A percentile compares a stretch with the other conserved stretches of the same genome.
Conservation (phyloP, 2,329 filamentous ascomycete species). For the Pseudogymnoascus sp. region DNA sequence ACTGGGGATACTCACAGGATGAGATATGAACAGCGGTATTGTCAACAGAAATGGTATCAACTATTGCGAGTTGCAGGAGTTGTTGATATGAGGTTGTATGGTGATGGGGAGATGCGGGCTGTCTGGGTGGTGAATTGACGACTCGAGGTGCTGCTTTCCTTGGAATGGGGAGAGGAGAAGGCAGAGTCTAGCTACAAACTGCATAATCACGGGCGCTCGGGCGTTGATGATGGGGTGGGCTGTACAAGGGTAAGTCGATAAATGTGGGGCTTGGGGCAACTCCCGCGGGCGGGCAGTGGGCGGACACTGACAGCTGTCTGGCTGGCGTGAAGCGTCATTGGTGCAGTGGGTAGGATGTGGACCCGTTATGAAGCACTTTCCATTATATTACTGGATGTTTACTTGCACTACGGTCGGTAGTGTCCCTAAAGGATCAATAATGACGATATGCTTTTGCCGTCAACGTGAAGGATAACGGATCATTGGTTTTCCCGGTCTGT, state of each 20-base stretch:
- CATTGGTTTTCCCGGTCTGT: neutral
- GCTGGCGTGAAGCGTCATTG: neutral
- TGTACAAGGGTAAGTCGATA: neutral
- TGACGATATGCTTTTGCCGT: neutral
- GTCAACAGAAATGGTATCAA: neutral
- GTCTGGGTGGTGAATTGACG: slow-evolving; percentile 4
- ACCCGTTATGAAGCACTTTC: neutral
- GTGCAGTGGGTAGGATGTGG: neutral
- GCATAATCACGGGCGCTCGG: neutral
- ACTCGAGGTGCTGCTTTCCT: neutral
- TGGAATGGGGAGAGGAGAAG: slow-evolving; percentile 9
- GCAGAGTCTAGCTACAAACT: slow-evolving; percentile 2
- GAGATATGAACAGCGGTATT: neutral
- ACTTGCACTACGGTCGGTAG: neutral
- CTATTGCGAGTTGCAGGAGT: neutral
- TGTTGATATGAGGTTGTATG: neutral
- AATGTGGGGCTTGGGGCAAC: neutral
- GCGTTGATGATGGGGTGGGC: neutral
- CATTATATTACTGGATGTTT: neutral
- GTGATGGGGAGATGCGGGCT: neutral
- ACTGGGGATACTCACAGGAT: neutral
- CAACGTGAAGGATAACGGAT: neutral
- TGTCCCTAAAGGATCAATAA: neutral
- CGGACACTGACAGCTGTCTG: slow-evolving; percentile 2
- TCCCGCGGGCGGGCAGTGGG: neutral